Base-by-base conservation (phyloP, 2,329 filamentous ascomycete species). In the Xylariaceae sp. region DNA sequence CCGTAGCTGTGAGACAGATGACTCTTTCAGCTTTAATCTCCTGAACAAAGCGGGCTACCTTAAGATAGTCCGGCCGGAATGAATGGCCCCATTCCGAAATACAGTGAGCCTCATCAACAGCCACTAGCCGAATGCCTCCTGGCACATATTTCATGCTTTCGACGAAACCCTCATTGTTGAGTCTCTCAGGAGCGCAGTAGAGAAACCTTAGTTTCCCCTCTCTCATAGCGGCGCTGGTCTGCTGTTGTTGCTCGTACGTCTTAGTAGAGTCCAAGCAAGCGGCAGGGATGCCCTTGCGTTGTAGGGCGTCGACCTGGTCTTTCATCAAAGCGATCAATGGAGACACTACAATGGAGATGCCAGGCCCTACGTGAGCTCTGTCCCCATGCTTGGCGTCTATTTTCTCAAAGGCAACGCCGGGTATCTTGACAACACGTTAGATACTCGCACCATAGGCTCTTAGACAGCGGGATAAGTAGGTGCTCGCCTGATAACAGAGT, bases 141-240 rank as follows among this genome's bases (percentile, higher is more conserved):
- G 77, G 76, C 0, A 84, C 77, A 12, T 76, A 68, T 43, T 80
- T 82, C 68, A 86, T 82, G 16, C 73, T 79, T 45, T 79, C 77
- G 5, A 86, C 76, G 47, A 87, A 86, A 0, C 78, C 79, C 62
- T 86, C 83, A 53, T 86, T 86, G 63, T 85, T 86, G 10, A 87
- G 72, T 6, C 82, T 74, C 66, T 87, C 84, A 0, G 84, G 84
- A 0, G 83, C 81, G 50, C 82, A 84, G 57, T 85, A 86, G 2
- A 87, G 68, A 2, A 87, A 65, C 2, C 81, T 79, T 7, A 86
- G 65, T 12, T 75, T 69, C 0, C 81, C 82, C 40, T 75, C 71
- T 16, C 75, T 72, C 50, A 80, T 67, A 18, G 66, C 68, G 9
- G 66, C 61, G 40, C 70, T 73, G 48, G 75, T 75, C 0, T 67